These are phyloP conservation scores for Ambrosiella xylebori DNA, from an alignment of 2,329 filamentous ascomycete genomes.

Conservation along the genomic window DNA sequence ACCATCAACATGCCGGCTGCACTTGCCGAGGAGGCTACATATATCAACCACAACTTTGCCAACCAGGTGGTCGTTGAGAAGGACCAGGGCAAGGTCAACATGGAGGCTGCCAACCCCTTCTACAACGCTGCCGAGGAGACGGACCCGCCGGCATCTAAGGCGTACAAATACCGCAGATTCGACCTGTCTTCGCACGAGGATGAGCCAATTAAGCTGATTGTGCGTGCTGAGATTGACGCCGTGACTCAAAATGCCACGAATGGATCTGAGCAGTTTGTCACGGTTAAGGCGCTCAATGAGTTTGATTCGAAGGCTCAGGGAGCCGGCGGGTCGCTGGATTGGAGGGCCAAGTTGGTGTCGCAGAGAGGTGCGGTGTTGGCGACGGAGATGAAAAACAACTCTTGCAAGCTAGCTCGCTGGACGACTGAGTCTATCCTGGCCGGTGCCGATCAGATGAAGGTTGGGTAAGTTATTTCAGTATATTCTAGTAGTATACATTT, in stretches of 20 bases:
- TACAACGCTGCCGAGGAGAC: conserved; percentile 89
- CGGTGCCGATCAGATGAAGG: conserved; percentile 96
- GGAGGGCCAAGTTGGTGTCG: conserved; percentile 83
- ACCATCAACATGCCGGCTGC: conserved; percentile 84
- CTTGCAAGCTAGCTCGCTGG: conserved; percentile 95
- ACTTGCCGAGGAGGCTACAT: conserved; percentile 89
- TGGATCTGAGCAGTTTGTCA: conserved; percentile 80
- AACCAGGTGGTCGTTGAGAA: conserved; percentile 86
- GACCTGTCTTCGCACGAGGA: conserved; percentile 90
- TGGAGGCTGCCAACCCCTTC: conserved; percentile 87
- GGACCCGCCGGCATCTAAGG: conserved; percentile 86
- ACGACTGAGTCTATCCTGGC: conserved; percentile 92
- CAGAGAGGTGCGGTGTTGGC: conserved; percentile 95
- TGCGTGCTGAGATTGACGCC: conserved; percentile 88
- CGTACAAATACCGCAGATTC: conserved; percentile 96
- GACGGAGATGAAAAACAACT: conserved; percentile 99
- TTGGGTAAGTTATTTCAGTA: conserved; percentile 46
- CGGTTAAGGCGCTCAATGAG: conserved; percentile 94
- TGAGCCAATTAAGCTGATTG: conserved; percentile 80
- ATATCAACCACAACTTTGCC: conserved; percentile 99
- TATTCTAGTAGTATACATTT: background rate
- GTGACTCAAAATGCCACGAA: conserved; percentile 88
- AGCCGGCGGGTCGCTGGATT: conserved; percentile 86
- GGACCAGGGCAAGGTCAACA: conserved; percentile 59
- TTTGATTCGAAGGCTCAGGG: conserved; percentile 97